phyloP scores from a whole-genome alignment of 2,329 filamentous ascomycete species.

The Aureobasidium sp. region DNA sequence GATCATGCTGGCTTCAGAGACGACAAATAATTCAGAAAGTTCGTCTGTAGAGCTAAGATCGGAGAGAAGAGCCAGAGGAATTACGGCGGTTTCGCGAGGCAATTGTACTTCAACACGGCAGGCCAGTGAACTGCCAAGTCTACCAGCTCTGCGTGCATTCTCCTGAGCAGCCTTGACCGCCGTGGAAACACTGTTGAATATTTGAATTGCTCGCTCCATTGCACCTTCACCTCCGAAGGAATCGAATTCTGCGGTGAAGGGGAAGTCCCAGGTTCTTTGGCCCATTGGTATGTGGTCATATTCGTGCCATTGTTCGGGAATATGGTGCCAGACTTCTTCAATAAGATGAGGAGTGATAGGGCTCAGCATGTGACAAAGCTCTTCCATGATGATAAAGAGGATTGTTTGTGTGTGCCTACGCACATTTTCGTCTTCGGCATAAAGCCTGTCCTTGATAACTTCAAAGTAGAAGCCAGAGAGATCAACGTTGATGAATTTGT shows the following conservation, averaged over 20 bases:
- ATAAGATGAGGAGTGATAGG: slow-evolving; percentile 78
- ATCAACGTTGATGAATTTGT: slow-evolving; percentile 73
- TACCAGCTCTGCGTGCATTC: slow-evolving; percentile 60
- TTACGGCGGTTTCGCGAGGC: slow-evolving; percentile 15
- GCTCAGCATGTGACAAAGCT: slow-evolving; percentile 69
- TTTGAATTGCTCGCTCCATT: slow-evolving; percentile 38
- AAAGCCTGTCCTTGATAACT: slow-evolving; percentile 82
- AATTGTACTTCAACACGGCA: slow-evolving; percentile 56
- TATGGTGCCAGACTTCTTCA: slow-evolving; percentile 79
- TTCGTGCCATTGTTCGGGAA: slow-evolving; percentile 53
- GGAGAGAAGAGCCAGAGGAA: slow-evolving; percentile 11
- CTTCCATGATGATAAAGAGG: slow-evolving; percentile 57
- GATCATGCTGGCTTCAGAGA: slow-evolving; percentile 32
- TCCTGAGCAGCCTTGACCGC: slow-evolving; percentile 74
- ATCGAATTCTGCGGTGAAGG: slow-evolving; percentile 21
- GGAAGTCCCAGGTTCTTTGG: slow-evolving; percentile 22
- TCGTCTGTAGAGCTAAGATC: slow-evolving; percentile 24
- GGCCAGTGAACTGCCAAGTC: slow-evolving; percentile 74
- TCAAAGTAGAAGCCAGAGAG: slow-evolving; percentile 94
- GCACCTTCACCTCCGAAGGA: background rate
- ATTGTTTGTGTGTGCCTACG: slow-evolving; percentile 51
- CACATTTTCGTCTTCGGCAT: slow-evolving; percentile 68
- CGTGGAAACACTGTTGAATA: slow-evolving; percentile 46
- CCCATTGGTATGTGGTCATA: slow-evolving; percentile 26
- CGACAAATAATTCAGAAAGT: slow-evolving; percentile 37